Evolutionary conservation across 768 basidiomycete species (phyloP).

Genomic region (Russula griseocarnosa): DNA sequence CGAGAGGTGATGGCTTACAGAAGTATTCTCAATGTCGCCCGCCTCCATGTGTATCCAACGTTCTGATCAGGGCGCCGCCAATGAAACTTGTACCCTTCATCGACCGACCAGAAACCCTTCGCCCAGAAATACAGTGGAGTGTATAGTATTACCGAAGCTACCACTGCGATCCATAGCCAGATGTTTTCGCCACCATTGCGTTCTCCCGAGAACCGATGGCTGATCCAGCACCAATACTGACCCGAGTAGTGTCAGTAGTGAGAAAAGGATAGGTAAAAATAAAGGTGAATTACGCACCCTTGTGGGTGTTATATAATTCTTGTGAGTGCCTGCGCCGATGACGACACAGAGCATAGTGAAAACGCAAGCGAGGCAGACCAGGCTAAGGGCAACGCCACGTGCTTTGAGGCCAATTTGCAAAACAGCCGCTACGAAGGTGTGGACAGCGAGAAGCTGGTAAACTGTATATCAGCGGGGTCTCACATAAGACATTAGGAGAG

Average conservation of each 20-base stretch:
- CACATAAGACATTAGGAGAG: background rate
- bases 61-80: slow-evolving; percentile 14
- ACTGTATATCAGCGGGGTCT: slow-evolving; percentile 31
- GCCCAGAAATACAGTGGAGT: slow-evolving; percentile 39
- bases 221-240: slow-evolving; percentile 46
- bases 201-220: slow-evolving; percentile 32
- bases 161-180: slow-evolving; percentile 45
- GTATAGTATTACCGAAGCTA: slow-evolving; percentile 37
- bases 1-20: slow-evolving; percentile 30
- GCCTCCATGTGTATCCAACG: slow-evolving; percentile 4
- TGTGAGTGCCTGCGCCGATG: slow-evolving; percentile 32
- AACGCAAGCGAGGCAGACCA: slow-evolving; percentile 10
- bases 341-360: slow-evolving; percentile 37
- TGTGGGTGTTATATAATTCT: slow-evolving; percentile 36
- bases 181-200: slow-evolving; percentile 43
- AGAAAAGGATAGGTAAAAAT: background rate
- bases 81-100: slow-evolving; percentile 37
- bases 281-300: slow-evolving; percentile 31
- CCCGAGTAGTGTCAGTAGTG: slow-evolving; percentile 12
- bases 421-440: slow-evolving; percentile 41
- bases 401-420: slow-evolving; percentile 36
- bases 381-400: slow-evolving; percentile 30
- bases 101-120: slow-evolving; percentile 36
- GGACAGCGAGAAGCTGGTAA: slow-evolving; percentile 34
- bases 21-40: slow-evolving; percentile 26